phyloP scores from a whole-genome alignment of 2,329 filamentous ascomycete genomes.

The Aspergillus amoenus region DNA sequence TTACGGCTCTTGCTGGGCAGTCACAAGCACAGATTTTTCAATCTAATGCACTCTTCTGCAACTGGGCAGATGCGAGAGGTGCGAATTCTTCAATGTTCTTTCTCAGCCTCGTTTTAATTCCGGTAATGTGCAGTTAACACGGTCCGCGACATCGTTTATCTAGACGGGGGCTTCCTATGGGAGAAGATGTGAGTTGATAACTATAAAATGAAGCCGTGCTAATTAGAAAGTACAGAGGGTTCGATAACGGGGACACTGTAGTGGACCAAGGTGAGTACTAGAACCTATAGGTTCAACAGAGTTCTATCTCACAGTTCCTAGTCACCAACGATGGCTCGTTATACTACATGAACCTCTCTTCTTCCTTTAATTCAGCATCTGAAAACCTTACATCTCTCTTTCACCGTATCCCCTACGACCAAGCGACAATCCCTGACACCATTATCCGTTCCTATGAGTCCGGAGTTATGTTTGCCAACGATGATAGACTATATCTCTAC shows the following conservation, averaged over 20 bases:
- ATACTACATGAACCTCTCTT: slow-evolving; percentile 60
- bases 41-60: slow-evolving; percentile 60
- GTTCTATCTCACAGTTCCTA: neutral
- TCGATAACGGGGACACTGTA: neutral
- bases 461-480: slow-evolving; percentile 65
- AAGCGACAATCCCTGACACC: slow-evolving; percentile 52
- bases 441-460: slow-evolving; percentile 59
- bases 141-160: slow-evolving; percentile 63
- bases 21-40: slow-evolving; percentile 46
- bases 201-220: no score
- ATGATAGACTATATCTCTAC: slow-evolving; percentile 63
- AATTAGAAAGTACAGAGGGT: slow-evolving; percentile 29
- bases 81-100: slow-evolving; percentile 1
- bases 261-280: no score
- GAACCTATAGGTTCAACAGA: no score
- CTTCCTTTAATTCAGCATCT: slow-evolving; percentile 51
- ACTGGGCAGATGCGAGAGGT: slow-evolving; percentile 51
- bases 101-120: no score
- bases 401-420: slow-evolving; percentile 39
- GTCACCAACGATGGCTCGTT: slow-evolving; percentile 55
- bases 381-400: slow-evolving; percentile 58
- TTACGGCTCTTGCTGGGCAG: slow-evolving; percentile 19
- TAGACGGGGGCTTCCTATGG: slow-evolving; percentile 57
- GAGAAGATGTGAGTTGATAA: no score
- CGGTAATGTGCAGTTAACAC: slow-evolving; percentile 49